These are phyloP conservation scores for Diaporthe ilicicola DNA, from an alignment of 2,329 filamentous ascomycete genomes.

Conservation along the genomic window DNA sequence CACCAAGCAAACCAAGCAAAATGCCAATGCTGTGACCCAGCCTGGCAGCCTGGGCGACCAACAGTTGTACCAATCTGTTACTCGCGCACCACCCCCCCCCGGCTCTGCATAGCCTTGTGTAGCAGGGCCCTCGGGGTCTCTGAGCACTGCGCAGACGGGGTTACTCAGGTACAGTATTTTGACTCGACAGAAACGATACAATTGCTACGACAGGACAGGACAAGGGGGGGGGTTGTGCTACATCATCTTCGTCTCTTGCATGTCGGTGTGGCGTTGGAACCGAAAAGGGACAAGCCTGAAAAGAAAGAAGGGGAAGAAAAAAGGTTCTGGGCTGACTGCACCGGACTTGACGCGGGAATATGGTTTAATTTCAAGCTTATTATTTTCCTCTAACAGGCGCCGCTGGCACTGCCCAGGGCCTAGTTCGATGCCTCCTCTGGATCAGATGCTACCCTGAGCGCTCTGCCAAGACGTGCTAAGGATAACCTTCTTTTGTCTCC, in stretches of 20 bases:
- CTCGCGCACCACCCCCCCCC: background rate
- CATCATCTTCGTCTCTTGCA: background rate
- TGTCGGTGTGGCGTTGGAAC: background rate
- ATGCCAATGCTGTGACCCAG: constrained; percentile 20
- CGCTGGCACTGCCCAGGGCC: constrained; percentile 8
- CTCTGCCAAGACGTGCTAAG: constrained; percentile 25
- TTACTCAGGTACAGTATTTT: constrained; percentile 6
- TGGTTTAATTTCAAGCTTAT: constrained; percentile 26
- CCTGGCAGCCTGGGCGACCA: background rate
- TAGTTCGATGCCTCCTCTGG: constrained; percentile 9
- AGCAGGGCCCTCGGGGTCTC: constrained; percentile 1
- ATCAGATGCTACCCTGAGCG: constrained; percentile 21
- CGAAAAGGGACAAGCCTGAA: background rate
- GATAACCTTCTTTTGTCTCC: constrained; percentile 29
- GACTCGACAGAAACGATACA: background rate
- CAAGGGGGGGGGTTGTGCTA: background rate
- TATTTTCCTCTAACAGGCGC: constrained; percentile 8
- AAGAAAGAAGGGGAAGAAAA: background rate
- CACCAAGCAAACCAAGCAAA: constrained; percentile 29
- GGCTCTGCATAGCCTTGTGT: background rate
- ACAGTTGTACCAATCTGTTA: constrained; percentile 3
- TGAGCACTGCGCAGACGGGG: background rate
- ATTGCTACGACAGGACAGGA: background rate
- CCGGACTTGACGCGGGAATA: constrained; percentile 20
- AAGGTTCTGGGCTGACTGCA: background rate